These are phyloP conservation scores for Chalaropsis ovoidea DNA, from an alignment of 2,329 filamentous ascomycete species.

Conservation along the genomic window DNA sequence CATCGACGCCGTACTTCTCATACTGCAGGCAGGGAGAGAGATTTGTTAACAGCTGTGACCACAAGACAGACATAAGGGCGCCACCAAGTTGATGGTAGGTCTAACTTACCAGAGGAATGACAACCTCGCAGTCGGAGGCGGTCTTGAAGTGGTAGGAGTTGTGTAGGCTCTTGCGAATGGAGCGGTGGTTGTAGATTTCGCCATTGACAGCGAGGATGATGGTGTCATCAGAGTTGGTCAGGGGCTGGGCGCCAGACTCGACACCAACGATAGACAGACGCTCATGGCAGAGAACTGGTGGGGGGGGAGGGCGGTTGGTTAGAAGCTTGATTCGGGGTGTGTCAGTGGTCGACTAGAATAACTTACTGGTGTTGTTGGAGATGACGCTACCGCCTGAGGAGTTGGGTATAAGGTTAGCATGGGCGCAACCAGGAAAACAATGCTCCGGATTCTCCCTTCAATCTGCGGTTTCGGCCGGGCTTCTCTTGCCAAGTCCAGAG, in stretches of 20 bases:
- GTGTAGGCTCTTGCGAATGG: constrained; percentile 79
- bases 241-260: constrained; percentile 88
- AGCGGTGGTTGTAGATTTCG: constrained; percentile 98
- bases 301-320: constrained; percentile 23
- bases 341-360: not conserved
- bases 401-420: constrained; percentile 31
- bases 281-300: constrained; percentile 83
- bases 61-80: not conserved
- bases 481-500: not conserved
- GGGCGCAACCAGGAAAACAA: not conserved
- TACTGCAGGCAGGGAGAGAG: constrained; percentile 48
- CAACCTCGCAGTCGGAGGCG: constrained; percentile 95
- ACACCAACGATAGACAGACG: constrained; percentile 95
- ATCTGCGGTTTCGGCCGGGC: not conserved
- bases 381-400: constrained; percentile 70
- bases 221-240: constrained; percentile 80
- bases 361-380: constrained; percentile 80
- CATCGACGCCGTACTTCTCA: constrained; percentile 80
- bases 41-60: not conserved
- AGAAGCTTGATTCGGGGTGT: not conserved
- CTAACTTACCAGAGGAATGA: constrained; percentile 79
- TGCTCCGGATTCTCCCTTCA: not conserved
- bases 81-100: not conserved
- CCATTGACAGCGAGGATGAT: constrained; percentile 95
- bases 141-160: constrained; percentile 93